Conservation (phyloP, 2,329 filamentous ascomycete species). For the Zalaria sp. region DNA sequence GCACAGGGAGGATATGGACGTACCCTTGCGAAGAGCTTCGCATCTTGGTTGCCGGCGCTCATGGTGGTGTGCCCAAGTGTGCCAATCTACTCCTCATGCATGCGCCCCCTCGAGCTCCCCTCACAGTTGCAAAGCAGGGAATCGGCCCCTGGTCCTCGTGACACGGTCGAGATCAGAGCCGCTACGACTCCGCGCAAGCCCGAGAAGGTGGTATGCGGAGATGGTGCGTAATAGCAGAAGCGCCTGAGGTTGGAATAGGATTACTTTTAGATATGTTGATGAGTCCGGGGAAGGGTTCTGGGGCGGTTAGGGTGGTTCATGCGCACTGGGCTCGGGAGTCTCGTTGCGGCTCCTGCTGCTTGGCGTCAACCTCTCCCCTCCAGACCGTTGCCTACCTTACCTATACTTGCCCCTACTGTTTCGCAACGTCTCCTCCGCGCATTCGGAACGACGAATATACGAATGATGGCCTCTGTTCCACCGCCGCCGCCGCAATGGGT, state of each 20-base stretch:
- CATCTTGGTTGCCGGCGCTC: constrained; percentile 72
- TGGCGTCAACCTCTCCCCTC: no score
- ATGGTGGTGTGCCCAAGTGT: constrained; percentile 22
- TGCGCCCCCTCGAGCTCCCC: not conserved
- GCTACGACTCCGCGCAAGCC: no score
- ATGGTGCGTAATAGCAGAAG: not conserved
- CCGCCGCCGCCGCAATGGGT: constrained; percentile 65
- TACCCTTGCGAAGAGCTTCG: constrained; percentile 98
- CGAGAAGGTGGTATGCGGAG: not conserved
- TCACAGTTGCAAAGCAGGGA: not conserved
- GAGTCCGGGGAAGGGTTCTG: no score
- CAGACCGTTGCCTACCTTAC: no score
- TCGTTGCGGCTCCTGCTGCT: no score
- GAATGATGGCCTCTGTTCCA: constrained; percentile 10
- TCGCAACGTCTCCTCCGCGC: no score
- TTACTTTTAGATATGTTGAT: no score
- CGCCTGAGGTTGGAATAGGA: no score
- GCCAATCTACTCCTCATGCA: not conserved
- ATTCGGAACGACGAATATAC: no score
- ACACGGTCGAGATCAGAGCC: not conserved
- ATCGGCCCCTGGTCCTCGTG: not conserved
- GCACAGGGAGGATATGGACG: constrained; percentile 22
- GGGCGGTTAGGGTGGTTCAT: no score
- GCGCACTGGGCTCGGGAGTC: no score
- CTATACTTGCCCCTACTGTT: no score